Base-by-base conservation (phyloP, 768 basidiomycete genomes). In the Pluteus cervinus region DNA sequence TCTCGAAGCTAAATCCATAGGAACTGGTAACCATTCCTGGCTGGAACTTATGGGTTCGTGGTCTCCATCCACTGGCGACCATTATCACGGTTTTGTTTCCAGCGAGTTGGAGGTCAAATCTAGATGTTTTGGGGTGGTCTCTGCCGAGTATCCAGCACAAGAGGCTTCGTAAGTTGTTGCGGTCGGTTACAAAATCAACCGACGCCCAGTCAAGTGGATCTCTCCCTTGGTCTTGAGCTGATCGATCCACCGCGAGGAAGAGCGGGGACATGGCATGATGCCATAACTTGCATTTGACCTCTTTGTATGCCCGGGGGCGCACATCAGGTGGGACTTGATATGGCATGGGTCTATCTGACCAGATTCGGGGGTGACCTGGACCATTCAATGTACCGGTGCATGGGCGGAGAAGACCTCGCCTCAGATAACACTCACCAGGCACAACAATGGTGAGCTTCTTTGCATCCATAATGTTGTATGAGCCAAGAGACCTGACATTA, bases 101-200 rank as follows among this genome's bases (percentile, higher is more conserved):
- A n/a, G n/a, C n/a, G n/a, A n/a, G n/a, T n/a, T n/a, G 73, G 76
- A 48, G 86, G 82, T 58, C 0, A 85, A 85, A 37, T 61, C 63
- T 16, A 57, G 43, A 1, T 82, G 81, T 0, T 87, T 75, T 3
- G 77, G 43, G 39, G 88, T 82, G 44, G 88, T 82, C 51, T 7
- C 56, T 58, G 17, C 57, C 61, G n/a, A 50, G 52, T 12, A 71
- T 63, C 78, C 76, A 82, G 16, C 76, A 64, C 15, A 77, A 48
- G 26, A 86, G 58, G 52, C 81, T 83, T 17, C 82, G 69, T 12
- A 86, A 58, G 17, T 63, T 65, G 47, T 84, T 86, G 20, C 85
- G 68, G 48, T 85, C 82, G 0, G 80, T 76, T 42, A 86, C 60
- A 34, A 70, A 55, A 34, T 71, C 66, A 29, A 75, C 58, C 3